Evolutionary conservation across 176 grass and related monocot species (phyloP), one percentile per base, ranked within the genome.

Genomic region (Phragmites australis): DNA sequence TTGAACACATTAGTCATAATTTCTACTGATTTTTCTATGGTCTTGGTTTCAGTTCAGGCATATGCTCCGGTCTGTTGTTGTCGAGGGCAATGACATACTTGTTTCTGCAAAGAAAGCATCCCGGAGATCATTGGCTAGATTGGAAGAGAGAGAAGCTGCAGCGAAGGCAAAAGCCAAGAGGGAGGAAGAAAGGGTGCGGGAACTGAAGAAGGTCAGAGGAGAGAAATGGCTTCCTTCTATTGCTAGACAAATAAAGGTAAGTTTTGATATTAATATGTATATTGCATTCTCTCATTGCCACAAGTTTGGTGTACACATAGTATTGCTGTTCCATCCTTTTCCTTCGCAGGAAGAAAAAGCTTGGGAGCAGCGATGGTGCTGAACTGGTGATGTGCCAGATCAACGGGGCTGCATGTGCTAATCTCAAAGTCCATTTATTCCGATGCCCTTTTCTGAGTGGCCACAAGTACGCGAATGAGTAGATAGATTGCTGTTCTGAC

Each of bases 211-310:
- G 56, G 49, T 87, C 44, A 94, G 95, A 77, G 95, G 95, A 85
- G 95, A 97, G 90, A 93, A 87, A 86, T 97, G 95, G 95, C 95
- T 97, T 88, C 95, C 92, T 94, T 94, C 95, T 47, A 77, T 94
- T 85, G 90, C 88, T 76, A 97, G 75, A 75, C 64, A 97, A 87
- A 90, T 93, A 85, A 76, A 89, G 83, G 94, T 94, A 47, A 62
- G 31, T 73, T 78, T 30, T 70, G 16, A 27, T 31, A 22, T 27
- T 61, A 63, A 27, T 52, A 40, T 60, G 34, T 44, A 43, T 37
- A 32, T 58, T 61, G 51, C 11, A 27, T 76, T 7, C 26, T 76
- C n/a, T 11, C 0, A 2, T 26, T 68, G 18, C 43, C 46, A 48
- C 17, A 57, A 39, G 8, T 77, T 82, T 65, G 26, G 17, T 65